Evolutionary conservation across 1,139 yeast genomes (phyloP).

Genomic region (Protomyces inundatus): DNA sequence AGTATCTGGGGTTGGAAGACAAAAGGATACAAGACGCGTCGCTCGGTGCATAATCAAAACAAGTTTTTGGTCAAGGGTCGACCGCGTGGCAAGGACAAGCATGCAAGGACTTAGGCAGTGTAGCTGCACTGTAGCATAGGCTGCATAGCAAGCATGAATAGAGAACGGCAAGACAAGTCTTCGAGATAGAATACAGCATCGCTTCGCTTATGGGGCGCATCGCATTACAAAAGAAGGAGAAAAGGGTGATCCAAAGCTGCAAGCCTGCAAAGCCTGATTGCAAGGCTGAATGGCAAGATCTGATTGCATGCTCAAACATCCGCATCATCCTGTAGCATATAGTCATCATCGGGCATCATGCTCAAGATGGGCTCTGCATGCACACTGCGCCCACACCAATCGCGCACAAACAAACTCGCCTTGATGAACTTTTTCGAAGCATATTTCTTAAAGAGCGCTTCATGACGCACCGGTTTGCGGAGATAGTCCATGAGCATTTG

Average conservation of each 20-base stretch:
- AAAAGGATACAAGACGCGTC: constrained; percentile 90
- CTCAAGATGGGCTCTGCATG: neutral
- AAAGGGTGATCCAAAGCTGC: neutral
- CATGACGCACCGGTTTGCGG: constrained; percentile 77
- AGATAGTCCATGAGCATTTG: constrained; percentile 72
- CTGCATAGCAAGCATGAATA: too few relatives aligned
- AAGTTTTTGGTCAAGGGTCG: constrained; percentile 73
- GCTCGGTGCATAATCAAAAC: constrained; percentile 70
- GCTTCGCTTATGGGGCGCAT: neutral
- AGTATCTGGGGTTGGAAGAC: constrained; percentile 94
- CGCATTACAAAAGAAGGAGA: neutral
- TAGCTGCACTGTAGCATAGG: too few relatives aligned
- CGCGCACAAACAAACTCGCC: constrained; percentile 39
- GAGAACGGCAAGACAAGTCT: neutral
- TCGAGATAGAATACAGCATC: neutral
- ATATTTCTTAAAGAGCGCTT: constrained; percentile 89
- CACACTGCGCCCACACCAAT: constrained; percentile 27
- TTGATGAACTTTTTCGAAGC: constrained; percentile 87
- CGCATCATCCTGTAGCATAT: neutral
- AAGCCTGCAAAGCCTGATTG: too few relatives aligned
- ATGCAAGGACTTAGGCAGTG: constrained; percentile 3
- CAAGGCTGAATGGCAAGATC: too few relatives aligned
- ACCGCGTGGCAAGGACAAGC: constrained; percentile 32
- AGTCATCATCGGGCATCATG: neutral
- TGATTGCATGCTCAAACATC: neutral